Evolutionary conservation across 352 stramenopile species (phyloP).

Genomic region (Phytophthora vignae): DNA sequence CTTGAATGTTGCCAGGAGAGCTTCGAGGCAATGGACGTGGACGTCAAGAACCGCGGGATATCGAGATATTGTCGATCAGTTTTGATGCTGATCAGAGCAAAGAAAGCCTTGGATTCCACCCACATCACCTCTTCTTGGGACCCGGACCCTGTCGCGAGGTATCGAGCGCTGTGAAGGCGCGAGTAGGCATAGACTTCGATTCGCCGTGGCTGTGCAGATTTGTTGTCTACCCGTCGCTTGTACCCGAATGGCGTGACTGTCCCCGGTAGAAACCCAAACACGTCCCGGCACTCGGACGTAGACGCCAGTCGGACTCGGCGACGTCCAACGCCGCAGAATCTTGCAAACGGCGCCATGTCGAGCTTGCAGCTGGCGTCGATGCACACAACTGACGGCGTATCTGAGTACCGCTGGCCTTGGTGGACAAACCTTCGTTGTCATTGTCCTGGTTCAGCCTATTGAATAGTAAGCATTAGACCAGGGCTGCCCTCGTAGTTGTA

Average conservation of each 20-base stretch:
- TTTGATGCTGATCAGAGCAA: slow-evolving; percentile 48
- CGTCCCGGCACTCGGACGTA: slow-evolving; percentile 57
- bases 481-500: too few species aligned
- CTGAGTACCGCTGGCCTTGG: slow-evolving; percentile 21
- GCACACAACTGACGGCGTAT: slow-evolving; percentile 54
- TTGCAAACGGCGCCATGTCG: slow-evolving; percentile 56
- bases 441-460: too few species aligned
- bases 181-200: slow-evolving; percentile 55
- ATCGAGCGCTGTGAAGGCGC: slow-evolving; percentile 32
- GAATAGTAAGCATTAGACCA: too few species aligned
- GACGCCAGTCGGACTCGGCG: slow-evolving; percentile 76
- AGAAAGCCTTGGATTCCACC: slow-evolving; percentile 48
- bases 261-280: slow-evolving; percentile 42
- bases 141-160: slow-evolving; percentile 58
- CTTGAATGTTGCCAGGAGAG: too few species aligned
- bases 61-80: slow-evolving; percentile 42
- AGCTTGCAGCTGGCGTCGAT: slow-evolving; percentile 65
- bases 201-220: neutral
- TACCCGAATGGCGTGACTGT: slow-evolving; percentile 75
- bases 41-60: neutral
- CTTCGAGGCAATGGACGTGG: neutral
- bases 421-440: too few species aligned
- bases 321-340: slow-evolving; percentile 54
- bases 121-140: slow-evolving; percentile 56
- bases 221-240: slow-evolving; percentile 2